Base-by-base conservation (phyloP, 1,284 basidiomycete genomes). In the Ustilago esculenta region DNA sequence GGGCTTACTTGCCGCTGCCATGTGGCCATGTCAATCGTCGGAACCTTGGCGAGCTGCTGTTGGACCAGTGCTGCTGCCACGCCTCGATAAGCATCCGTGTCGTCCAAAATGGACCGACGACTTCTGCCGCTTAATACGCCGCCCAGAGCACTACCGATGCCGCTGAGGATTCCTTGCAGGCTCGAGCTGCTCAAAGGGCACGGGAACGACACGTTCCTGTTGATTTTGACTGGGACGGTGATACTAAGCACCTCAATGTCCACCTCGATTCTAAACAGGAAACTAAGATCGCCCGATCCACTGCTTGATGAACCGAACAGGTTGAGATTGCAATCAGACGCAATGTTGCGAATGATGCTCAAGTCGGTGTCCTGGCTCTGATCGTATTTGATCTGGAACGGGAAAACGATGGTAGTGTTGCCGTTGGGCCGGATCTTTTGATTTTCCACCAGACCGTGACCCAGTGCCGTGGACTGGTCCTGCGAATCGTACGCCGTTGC, bases 371-470 rank as follows among this genome's bases (percentile, higher is more conserved):
- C 88, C 46, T 85, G 77, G 0, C 86, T 79, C 21, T 85, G 84
- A 32, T 87, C 86, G 83, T 94, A 95, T 44, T 86, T 85, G 51
- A 96, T 85, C 3, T 86, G 80, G 82, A 94, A 90, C 1, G 92
- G 92, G 84, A 96, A 92, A 0, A 87, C 87, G 83, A 94, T 88
- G 51, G 88, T 90, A 3, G 89, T 92, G 70, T 86, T 85, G 4
- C 86, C 83, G 77, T 90, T 85, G 10, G 89, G 85, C 6, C 84
- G 77, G 80, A 96, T 90, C 33, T 87, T 85, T 59, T 84, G 83
- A 25, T 93, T 91, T 37, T 29, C 27, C 15, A 76, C 32, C 5
- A 39, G 43, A n/a, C 79, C 79, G n/a, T 40, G 33, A 12, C 78
- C 79, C 21, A 81, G 63, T 10, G 57, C 41, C 10, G 56, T 61